Evolutionary conservation across 345 rosid genomes (phyloP), one percentile per base, ranked within the genome.

Genomic region (Erysimum cheiranthoides): DNA sequence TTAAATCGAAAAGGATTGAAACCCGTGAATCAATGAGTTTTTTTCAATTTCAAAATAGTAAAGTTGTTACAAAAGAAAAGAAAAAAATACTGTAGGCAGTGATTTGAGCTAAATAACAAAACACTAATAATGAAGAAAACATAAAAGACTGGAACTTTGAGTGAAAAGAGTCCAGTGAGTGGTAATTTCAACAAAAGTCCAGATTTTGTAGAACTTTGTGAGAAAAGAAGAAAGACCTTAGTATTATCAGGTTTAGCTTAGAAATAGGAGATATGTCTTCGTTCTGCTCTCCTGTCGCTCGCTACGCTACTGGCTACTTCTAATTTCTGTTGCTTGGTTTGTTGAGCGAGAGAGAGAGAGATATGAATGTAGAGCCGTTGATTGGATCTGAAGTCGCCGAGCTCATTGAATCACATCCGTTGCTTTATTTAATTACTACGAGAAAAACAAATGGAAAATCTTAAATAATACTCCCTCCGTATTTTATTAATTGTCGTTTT

Each of bases 351-450:
- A 51, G 74, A 53, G 60, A 76, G 57, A 34, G 73, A 75, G 74
- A 71, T 25, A 46, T 45, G 27, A 71, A 45, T 70, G 87, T 84
- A 85, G 88, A 88, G 66, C 79, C 90, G 75, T 89, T 63, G 84
- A 86, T 91, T 89, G 81, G 62, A 57, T 79, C 80, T 81, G 34
- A 83, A 82, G 90, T 82, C 79, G 88, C 73, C 66, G 54, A 71
- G 27, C 53, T 75, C 30, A 39, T 60, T 61, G 59, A 14, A 90
- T 84, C 86, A 62, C 82, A 66, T 68, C 91, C 95, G 88, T 89
- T 89, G 88, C 87, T 85, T 87, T 77, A 17, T 76, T 67, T 36
- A 10, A 38, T 57, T 32, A 27, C 50, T 21, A 21, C 1, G 25
- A 21, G 25, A 21, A 21, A 21, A 21, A 21, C 25, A 21, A 21